A percentile compares a stretch with the other conserved stretches of the same genome.
phyloP scores from a whole-genome alignment of 805 yeast genomes.

The Cephaloascus albidus region DNA sequence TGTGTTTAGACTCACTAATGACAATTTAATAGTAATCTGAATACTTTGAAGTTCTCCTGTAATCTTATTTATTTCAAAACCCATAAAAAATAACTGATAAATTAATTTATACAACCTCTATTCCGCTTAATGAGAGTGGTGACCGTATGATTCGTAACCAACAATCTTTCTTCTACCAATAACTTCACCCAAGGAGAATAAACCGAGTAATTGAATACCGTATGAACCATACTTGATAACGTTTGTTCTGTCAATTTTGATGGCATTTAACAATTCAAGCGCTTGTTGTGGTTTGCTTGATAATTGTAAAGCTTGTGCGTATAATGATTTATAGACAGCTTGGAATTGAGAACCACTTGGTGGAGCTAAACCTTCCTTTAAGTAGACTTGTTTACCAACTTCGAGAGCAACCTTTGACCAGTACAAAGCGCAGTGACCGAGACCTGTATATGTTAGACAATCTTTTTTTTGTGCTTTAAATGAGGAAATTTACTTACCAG shows the following conservation, averaged over 20 bases:
- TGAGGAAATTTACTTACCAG: constrained; percentile 11
- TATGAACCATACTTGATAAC: constrained; percentile 62
- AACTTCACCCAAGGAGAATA: constrained; percentile 91
- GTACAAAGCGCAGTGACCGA: constrained; percentile 57
- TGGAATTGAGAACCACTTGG: constrained; percentile 74
- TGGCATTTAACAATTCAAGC: constrained; percentile 32
- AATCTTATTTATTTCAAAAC: not conserved
- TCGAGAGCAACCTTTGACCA: constrained; percentile 67
- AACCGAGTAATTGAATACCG: constrained; percentile 78
- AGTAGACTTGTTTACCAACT: constrained; percentile 69
- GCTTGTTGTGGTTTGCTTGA: constrained; percentile 52
- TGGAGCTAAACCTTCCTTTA: constrained; percentile 89
- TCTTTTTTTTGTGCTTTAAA: constrained; percentile 2
- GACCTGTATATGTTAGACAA: constrained; percentile 10
- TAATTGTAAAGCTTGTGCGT: constrained; percentile 32
- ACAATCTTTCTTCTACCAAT: constrained; percentile 91
- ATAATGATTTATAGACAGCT: constrained; percentile 53
- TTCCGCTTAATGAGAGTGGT: constrained; percentile 16
- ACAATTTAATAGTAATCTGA: no score
- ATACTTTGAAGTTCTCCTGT: no score
- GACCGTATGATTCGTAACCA: constrained; percentile 70
- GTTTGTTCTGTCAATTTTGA: constrained; percentile 42
- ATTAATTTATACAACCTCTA: constrained; percentile 7
- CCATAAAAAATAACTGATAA: not conserved
- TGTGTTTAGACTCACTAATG: no score